Evolutionary conservation across 1,284 basidiomycete species (phyloP).

Genomic region (Trametes pubescens): DNA sequence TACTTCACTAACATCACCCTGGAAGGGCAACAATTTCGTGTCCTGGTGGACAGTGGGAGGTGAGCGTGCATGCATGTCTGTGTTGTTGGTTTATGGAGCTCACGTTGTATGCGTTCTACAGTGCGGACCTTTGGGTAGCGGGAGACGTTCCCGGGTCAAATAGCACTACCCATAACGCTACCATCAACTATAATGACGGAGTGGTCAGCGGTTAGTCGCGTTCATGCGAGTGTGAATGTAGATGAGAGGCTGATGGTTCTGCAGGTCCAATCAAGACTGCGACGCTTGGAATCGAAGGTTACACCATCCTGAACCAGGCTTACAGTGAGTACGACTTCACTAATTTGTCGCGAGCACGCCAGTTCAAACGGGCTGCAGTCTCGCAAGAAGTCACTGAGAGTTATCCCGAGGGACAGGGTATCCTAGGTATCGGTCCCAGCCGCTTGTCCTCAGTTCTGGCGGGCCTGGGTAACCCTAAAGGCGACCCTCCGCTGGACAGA

Average conservation of each 20-base stretch:
- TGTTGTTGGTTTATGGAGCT: neutral
- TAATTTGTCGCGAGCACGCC: neutral
- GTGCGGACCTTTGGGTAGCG: conserved; percentile 68
- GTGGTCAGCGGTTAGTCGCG: conserved; percentile 49
- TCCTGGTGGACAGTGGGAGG: conserved; percentile 77
- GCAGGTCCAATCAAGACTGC: conserved; percentile 61
- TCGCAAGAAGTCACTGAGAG: conserved; percentile 35
- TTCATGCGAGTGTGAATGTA: neutral
- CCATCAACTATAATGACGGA: conserved; percentile 60
- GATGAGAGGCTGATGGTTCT: neutral
- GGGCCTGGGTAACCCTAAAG: conserved; percentile 36
- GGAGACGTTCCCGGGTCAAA: conserved; percentile 52
- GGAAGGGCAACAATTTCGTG: conserved; percentile 52
- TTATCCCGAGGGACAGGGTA: conserved; percentile 40
- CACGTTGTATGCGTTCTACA: conserved; percentile 22
- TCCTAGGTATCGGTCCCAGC: conserved; percentile 51
- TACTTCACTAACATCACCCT: conserved; percentile 63
- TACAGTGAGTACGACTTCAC: conserved; percentile 55
- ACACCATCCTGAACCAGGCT: conserved; percentile 61
- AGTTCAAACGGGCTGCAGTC: conserved; percentile 18
- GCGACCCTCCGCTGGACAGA: conserved; percentile 63
- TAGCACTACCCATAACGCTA: conserved; percentile 48
- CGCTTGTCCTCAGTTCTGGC: conserved; percentile 41
- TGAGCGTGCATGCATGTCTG: conserved; percentile 32
- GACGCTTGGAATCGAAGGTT: conserved; percentile 59